A percentile compares a stretch with the other conserved stretches of the same genome.
Conservation (phyloP, 2,329 filamentous ascomycete genomes). For the Trichoderma afroharzianum region DNA sequence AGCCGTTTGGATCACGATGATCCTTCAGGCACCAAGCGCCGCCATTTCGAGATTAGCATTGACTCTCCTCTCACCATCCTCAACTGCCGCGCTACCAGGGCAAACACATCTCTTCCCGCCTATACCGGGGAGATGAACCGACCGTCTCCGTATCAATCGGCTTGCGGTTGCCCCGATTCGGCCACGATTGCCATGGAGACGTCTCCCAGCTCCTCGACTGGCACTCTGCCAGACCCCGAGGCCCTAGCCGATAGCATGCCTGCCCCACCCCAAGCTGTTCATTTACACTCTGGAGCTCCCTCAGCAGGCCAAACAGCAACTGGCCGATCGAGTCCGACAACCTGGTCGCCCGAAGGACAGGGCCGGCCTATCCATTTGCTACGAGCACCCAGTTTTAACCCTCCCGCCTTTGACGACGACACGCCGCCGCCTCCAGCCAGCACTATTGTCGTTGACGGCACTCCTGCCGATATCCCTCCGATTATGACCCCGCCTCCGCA, state of each 20-base stretch:
- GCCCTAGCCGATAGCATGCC: conserved; percentile 36
- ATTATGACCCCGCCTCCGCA: conserved; percentile 77
- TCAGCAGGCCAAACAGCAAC: conserved; percentile 32
- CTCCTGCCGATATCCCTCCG: conserved; percentile 17
- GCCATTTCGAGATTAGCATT: conserved; percentile 94
- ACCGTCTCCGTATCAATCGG: conserved; percentile 42
- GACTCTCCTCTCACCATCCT: conserved; percentile 93
- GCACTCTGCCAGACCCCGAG: conserved; percentile 43
- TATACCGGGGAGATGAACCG: conserved; percentile 58
- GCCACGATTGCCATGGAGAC: conserved; percentile 54
- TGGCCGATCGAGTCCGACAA: conserved; percentile 22
- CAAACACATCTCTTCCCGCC: conserved; percentile 79
- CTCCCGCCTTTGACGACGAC: conserved; percentile 81
- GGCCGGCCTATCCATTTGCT: conserved; percentile 77
- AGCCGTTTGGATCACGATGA: conserved; percentile 79
- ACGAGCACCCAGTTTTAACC: conserved; percentile 80
- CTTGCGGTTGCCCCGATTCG: conserved; percentile 54
- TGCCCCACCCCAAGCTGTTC: conserved; percentile 54
- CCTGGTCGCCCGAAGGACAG: background rate
- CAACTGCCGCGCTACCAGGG: conserved; percentile 87
- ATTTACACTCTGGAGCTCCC: conserved; percentile 34
- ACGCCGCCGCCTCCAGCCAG: conserved; percentile 36
- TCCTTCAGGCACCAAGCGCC: conserved; percentile 65
- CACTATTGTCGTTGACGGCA: conserved; percentile 18
- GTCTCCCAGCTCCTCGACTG: conserved; percentile 63